A percentile compares a stretch with the other conserved stretches of the same genome.
Evolutionary conservation across 2,329 filamentous ascomycete species (phyloP).

Genomic region (Exophiala mesophila): DNA sequence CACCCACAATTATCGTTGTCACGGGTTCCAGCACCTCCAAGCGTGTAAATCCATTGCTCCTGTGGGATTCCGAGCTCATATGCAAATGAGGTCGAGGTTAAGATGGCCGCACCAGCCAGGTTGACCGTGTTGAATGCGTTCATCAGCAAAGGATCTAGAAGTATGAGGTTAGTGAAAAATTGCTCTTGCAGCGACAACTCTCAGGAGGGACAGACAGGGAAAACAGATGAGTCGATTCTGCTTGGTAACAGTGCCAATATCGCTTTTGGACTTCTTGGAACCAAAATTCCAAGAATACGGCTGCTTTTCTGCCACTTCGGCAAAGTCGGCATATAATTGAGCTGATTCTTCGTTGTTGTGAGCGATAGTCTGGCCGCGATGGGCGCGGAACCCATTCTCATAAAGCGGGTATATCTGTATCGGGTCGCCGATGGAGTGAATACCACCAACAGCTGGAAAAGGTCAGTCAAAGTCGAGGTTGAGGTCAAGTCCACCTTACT

Average conservation of each 20-base stretch:
- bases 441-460: conserved; percentile 48
- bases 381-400: conserved; percentile 59
- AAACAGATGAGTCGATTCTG: conserved; percentile 64
- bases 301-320: conserved; percentile 51
- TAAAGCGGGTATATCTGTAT: conserved; percentile 66
- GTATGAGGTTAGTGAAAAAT: conserved; percentile 15
- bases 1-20: conserved; percentile 53
- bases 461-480: background rate
- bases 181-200: background rate
- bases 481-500: conserved; percentile 31
- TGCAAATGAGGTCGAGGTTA: conserved; percentile 56
- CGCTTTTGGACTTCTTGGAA: conserved; percentile 41
- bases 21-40: conserved; percentile 59
- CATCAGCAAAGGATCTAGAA: conserved; percentile 61
- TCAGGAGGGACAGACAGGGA: conserved; percentile 50
- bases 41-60: conserved; percentile 58
- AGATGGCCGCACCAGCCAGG: conserved; percentile 54
- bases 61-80: conserved; percentile 50
- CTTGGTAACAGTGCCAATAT: conserved; percentile 51
- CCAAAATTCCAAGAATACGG: conserved; percentile 56
- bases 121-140: conserved; percentile 69
- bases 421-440: conserved; percentile 56
- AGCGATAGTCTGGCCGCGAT: conserved; percentile 48
- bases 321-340: conserved; percentile 57
- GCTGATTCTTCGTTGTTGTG: conserved; percentile 58